phyloP scores from a whole-genome alignment of 495 filamentous ascomycete species.

The Neurospora sp. region DNA sequence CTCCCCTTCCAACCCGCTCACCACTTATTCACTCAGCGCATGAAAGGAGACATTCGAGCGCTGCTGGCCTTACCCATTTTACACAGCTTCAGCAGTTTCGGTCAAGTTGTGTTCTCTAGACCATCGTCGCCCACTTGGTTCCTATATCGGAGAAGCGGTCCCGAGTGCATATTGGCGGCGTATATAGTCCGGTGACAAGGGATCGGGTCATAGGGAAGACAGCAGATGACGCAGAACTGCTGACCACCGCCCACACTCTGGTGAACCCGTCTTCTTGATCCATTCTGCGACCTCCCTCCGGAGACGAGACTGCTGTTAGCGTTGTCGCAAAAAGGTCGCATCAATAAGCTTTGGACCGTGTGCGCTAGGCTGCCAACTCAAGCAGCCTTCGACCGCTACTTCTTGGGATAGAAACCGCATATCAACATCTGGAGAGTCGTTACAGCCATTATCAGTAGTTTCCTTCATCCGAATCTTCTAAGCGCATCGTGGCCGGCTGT shows the following conservation, averaged over 20 bases:
- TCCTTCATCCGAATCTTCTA: not conserved
- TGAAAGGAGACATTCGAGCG: not conserved
- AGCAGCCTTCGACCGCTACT: not conserved
- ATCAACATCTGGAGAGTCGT: not conserved
- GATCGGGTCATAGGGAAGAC: conserved; percentile 1
- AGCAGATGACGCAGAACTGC: conserved; percentile 4
- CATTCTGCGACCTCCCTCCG: not conserved
- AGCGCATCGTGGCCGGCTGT: not conserved
- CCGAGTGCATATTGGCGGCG: not conserved
- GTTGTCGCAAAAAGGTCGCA: not conserved
- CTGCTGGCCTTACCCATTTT: not conserved
- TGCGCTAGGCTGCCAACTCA: not conserved
- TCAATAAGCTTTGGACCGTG: not conserved
- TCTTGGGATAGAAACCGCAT: not conserved
- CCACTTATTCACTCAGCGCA: not conserved
- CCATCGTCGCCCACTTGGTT: not conserved
- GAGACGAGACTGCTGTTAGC: not conserved
- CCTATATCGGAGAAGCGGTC: not conserved
- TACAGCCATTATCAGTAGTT: not conserved
- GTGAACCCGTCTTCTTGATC: not conserved
- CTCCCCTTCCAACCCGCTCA: not conserved
- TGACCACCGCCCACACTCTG: not conserved
- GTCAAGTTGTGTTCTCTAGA: not conserved
- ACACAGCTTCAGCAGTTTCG: not conserved
- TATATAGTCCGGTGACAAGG: conserved; percentile 3